Conservation (phyloP, 2,329 filamentous ascomycete genomes). For the Xylaria sp. region DNA sequence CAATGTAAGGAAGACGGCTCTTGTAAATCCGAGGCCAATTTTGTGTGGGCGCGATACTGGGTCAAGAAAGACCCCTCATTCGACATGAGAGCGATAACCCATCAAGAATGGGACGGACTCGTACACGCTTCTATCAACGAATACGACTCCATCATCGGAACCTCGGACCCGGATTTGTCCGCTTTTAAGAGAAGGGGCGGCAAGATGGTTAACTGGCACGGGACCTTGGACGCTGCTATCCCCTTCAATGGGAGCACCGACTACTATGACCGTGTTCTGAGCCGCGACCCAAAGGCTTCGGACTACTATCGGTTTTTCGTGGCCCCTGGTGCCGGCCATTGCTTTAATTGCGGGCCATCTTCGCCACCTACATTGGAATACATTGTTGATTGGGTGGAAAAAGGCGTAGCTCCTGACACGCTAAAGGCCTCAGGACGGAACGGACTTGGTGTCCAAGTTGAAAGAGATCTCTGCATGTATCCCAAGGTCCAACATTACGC, state of each 20-base stretch:
- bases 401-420: slow-evolving; percentile 20
- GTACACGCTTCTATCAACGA: slow-evolving; percentile 17
- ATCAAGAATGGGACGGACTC: slow-evolving; percentile 19
- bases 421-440: slow-evolving; percentile 15
- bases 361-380: slow-evolving; percentile 7
- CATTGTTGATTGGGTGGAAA: slow-evolving; percentile 28
- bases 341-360: slow-evolving; percentile 19
- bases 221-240: slow-evolving; percentile 22
- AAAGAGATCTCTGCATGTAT: slow-evolving; percentile 28
- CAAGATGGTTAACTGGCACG: slow-evolving; percentile 34
- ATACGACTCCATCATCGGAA: slow-evolving; percentile 29
- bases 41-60: slow-evolving; percentile 24
- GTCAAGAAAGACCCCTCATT: slow-evolving; percentile 24
- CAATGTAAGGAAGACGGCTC: slow-evolving; percentile 11
- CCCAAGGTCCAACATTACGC: slow-evolving; percentile 24
- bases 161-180: slow-evolving; percentile 27
- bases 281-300: slow-evolving; percentile 15
- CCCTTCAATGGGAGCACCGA: slow-evolving; percentile 25
- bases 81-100: slow-evolving; percentile 22
- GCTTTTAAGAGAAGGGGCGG: slow-evolving; percentile 25
- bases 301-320: slow-evolving; percentile 33
- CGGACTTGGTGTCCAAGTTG: slow-evolving; percentile 11
- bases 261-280: slow-evolving; percentile 25
- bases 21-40: slow-evolving; percentile 12
- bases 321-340: slow-evolving; percentile 28